Conservation (phyloP, 495 filamentous ascomycete species). For the Aspergillus carlsbadensis region DNA sequence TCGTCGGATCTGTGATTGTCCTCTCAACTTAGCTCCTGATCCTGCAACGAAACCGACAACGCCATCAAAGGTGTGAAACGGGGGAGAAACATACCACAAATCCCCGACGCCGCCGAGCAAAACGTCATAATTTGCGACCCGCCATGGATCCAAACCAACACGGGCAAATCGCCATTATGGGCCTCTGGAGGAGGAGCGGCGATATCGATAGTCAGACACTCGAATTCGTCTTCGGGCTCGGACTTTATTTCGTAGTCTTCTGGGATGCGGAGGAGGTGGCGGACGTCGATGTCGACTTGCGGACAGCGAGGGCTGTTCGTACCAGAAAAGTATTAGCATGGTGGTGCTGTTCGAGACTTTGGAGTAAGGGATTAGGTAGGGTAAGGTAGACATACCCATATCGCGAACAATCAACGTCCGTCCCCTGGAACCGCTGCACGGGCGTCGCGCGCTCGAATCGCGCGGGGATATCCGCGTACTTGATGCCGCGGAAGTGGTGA, state of each 20-base stretch:
- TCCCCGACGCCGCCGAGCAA: constrained; percentile 41
- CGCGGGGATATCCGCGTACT: constrained; percentile 36
- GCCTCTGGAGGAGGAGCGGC: constrained; percentile 29
- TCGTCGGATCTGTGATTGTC: constrained; percentile 28
- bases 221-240: constrained; percentile 42
- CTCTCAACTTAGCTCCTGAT: too few species aligned
- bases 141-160: constrained; percentile 46
- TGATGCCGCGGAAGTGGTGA: constrained; percentile 38
- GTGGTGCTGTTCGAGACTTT: too few species aligned
- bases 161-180: constrained; percentile 25
- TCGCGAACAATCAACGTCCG: constrained; percentile 30
- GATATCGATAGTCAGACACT: constrained; percentile 46
- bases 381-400: constrained; percentile 29
- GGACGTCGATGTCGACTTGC: constrained; percentile 36
- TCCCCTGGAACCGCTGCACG: constrained; percentile 27
- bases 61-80: too few species aligned
- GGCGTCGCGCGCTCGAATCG: constrained; percentile 34
- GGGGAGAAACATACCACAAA: constrained; percentile 35
- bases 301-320: constrained; percentile 34
- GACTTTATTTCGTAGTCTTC: constrained; percentile 31
- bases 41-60: too few species aligned
- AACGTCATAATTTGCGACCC: constrained; percentile 42
- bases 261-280: constrained; percentile 38
- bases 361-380: background rate
- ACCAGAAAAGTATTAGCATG: background rate